Evolutionary conservation across 164 flowering plant species (phyloP).

Genomic region (Sextonia rubra): DNA sequence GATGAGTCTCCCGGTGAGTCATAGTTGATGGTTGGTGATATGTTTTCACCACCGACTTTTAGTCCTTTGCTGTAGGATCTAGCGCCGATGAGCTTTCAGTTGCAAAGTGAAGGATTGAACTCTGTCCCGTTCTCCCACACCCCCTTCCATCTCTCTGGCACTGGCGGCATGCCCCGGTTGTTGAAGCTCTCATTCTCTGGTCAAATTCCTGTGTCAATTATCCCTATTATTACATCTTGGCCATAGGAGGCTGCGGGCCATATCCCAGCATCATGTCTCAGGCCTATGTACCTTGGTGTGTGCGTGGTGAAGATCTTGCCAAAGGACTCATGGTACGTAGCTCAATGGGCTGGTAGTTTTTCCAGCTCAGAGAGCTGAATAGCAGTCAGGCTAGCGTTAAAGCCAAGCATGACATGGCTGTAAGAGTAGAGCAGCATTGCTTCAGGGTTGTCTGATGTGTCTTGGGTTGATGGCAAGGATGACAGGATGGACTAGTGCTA

Average conservation of each 20-base stretch:
- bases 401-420: constrained; percentile 27
- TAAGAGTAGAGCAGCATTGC: constrained; percentile 22
- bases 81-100: constrained; percentile 44
- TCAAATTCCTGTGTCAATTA: constrained; percentile 24
- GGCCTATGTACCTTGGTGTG: constrained; percentile 19
- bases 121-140: constrained; percentile 20
- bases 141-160: constrained; percentile 29
- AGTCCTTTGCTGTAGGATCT: constrained; percentile 35
- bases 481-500: constrained; percentile 20
- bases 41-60: constrained; percentile 8
- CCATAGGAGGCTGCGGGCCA: constrained; percentile 27
- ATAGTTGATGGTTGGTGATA: constrained; percentile 15
- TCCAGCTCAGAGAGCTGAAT: constrained; percentile 19
- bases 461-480: constrained; percentile 5
- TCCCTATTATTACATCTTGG: constrained; percentile 25
- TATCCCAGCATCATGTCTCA: constrained; percentile 8
- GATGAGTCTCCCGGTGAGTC: constrained; percentile 32
- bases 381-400: constrained; percentile 17
- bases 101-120: constrained; percentile 18
- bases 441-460: neutral
- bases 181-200: constrained; percentile 19
- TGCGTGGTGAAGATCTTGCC: constrained; percentile 21
- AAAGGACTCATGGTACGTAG: constrained; percentile 10
- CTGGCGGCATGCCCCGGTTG: constrained; percentile 13
- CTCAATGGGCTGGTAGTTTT: constrained; percentile 19